phyloP scores from a whole-genome alignment of 305 asterid species.

The Solanum aculeatissimum region DNA sequence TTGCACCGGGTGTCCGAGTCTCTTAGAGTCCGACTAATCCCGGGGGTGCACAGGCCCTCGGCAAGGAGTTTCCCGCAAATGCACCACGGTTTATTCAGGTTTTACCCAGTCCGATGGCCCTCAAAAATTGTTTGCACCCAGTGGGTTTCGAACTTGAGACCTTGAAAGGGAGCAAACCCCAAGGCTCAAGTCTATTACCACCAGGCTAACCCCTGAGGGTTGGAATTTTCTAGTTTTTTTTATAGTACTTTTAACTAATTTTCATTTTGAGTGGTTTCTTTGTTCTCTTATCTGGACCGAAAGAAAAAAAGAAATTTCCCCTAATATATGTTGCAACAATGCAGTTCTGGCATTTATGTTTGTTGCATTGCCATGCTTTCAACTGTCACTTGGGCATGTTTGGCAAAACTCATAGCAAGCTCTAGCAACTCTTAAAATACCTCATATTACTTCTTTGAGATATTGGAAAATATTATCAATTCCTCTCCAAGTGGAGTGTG shows the following conservation, averaged over 20 bases:
- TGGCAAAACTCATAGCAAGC: neutral
- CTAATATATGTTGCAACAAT: neutral
- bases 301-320: neutral
- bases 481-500: neutral
- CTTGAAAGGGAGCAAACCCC: too few relatives aligned
- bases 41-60: too few relatives aligned
- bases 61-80: too few relatives aligned
- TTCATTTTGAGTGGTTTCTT: neutral
- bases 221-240: neutral
- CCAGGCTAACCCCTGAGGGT: neutral
- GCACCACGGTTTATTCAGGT: too few relatives aligned
- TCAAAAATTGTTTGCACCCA: too few relatives aligned
- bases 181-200: too few relatives aligned
- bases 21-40: too few relatives aligned
- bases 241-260: neutral
- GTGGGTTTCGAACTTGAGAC: too few relatives aligned
- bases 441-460: neutral
- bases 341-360: neutral
- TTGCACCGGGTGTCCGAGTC: too few relatives aligned
- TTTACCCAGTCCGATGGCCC: too few relatives aligned
- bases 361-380: neutral
- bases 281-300: neutral
- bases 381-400: neutral
- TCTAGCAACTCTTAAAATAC: neutral
- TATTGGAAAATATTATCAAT: neutral